A percentile compares a stretch with the other conserved stretches of the same genome.
Conservation (phyloP, 306 rosid genomes). For the Glycyrrhiza uralensis region DNA sequence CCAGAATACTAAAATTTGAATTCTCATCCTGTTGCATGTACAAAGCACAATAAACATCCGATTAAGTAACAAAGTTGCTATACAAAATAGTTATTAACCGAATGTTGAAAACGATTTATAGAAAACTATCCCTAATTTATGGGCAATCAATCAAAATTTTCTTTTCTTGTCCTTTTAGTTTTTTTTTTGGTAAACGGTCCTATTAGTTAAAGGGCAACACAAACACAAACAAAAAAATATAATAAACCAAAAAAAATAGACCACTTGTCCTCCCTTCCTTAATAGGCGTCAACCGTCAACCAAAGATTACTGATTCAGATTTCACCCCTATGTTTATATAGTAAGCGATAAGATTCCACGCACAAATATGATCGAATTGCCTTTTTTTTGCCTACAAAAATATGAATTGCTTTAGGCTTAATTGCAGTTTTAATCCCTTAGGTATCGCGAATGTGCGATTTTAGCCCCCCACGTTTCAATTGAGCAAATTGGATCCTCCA, state of each 20-base stretch:
- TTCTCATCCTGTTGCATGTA: background rate
- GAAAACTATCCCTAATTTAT: slow-evolving; percentile 27
- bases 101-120: slow-evolving; percentile 22
- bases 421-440: too few relatives aligned
- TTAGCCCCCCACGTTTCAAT: too few relatives aligned
- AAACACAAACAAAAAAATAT: background rate
- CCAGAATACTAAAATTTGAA: background rate
- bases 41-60: background rate
- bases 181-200: too few relatives aligned
- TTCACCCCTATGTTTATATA: background rate
- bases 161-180: slow-evolving; percentile 26
- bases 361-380: too few relatives aligned
- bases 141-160: slow-evolving; percentile 35
- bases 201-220: background rate
- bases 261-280: background rate
- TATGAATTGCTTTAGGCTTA: too few relatives aligned
- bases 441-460: too few relatives aligned
- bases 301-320: background rate
- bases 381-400: too few relatives aligned
- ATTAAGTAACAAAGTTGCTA: background rate
- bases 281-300: background rate
- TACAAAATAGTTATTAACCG: background rate
- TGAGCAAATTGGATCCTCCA: too few relatives aligned
- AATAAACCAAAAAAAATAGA: slow-evolving; percentile 11
- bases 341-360: background rate